These are phyloP conservation scores for Solanum acaule DNA, from an alignment of 257 asterid species.

Conservation along the genomic window DNA sequence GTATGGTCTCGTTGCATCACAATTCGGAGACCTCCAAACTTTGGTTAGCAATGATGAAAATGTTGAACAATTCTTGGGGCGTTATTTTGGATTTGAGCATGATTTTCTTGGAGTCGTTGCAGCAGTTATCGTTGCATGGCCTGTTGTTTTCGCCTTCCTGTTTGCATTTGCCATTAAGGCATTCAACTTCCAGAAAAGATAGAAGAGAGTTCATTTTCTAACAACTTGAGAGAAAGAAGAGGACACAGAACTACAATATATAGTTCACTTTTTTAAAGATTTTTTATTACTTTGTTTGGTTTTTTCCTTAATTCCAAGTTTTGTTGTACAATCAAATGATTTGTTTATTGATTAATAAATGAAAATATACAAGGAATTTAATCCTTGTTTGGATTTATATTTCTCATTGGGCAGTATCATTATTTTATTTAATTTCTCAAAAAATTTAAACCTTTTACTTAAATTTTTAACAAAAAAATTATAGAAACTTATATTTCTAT, in stretches of 20 bases:
- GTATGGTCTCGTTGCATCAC: constrained; percentile 37
- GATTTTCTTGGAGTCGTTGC: constrained; percentile 48
- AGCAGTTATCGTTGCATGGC: constrained; percentile 16
- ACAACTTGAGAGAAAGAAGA: not conserved
- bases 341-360: not conserved
- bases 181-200: constrained; percentile 55
- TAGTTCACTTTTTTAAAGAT: not conserved
- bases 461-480: too few relatives aligned
- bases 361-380: not conserved
- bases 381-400: not conserved
- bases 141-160: constrained; percentile 24
- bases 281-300: not conserved
- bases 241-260: not conserved
- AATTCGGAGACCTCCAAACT: constrained; percentile 24
- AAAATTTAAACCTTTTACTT: too few relatives aligned
- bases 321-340: not conserved
- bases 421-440: too few relatives aligned
- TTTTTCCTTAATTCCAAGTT: not conserved
- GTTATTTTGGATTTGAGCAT: constrained; percentile 41
- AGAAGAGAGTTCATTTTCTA: not conserved
- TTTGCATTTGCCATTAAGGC: constrained; percentile 38
- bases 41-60: not conserved
- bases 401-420: too few relatives aligned
- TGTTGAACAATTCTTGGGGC: constrained; percentile 32
- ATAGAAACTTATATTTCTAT: too few relatives aligned